These are phyloP conservation scores for Eucalyptus lansdowneana DNA, from an alignment of 345 rosid species.

Conservation along the genomic window DNA sequence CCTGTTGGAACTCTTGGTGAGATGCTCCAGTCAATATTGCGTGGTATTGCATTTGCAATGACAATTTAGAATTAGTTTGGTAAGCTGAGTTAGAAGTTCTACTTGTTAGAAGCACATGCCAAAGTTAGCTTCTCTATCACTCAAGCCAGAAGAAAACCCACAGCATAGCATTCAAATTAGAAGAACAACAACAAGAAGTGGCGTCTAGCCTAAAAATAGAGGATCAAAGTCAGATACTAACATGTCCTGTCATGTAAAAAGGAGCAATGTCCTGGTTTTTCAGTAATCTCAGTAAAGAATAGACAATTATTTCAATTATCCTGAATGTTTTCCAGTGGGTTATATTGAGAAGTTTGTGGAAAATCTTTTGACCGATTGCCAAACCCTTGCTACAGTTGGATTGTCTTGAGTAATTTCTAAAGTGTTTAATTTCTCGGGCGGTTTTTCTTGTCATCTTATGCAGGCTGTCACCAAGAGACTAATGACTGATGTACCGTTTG, in stretches of 20 bases:
- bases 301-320: neutral
- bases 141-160: neutral
- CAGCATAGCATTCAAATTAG: neutral
- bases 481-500: slow-evolving; percentile 96
- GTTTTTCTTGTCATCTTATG: neutral
- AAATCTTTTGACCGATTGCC: neutral
- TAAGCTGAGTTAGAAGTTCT: neutral
- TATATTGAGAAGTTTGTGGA: neutral
- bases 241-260: neutral
- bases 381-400: neutral
- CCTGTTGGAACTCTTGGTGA: neutral
- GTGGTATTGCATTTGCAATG: neutral
- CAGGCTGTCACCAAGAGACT: slow-evolving; percentile 92
- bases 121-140: neutral
- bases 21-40: neutral
- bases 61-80: neutral
- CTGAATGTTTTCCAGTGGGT: neutral
- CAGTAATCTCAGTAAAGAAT: neutral
- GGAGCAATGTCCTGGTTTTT: neutral
- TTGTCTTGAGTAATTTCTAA: neutral
- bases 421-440: neutral
- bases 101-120: neutral
- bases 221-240: neutral
- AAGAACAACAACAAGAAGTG: neutral
- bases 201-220: neutral